A percentile compares a stretch with the other conserved stretches of the same genome.
Evolutionary conservation across 2,329 filamentous ascomycete species (phyloP).

Genomic region (Boeremia lycopersici): DNA sequence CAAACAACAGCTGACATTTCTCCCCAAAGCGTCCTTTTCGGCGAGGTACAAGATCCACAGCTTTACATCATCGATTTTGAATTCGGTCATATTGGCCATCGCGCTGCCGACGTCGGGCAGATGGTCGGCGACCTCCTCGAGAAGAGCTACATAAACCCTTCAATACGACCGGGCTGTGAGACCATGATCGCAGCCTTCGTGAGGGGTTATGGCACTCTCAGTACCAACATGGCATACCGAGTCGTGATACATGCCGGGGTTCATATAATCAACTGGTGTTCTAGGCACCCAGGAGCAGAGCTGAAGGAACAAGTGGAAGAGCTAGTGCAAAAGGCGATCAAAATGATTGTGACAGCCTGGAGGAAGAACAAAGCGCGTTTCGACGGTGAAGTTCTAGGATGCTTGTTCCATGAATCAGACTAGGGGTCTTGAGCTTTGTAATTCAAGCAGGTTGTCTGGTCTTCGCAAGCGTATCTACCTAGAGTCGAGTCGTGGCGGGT

Average conservation of each 20-base stretch:
- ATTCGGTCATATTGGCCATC: neutral
- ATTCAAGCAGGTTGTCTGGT: no score
- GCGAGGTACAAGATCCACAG: neutral
- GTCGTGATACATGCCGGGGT: neutral
- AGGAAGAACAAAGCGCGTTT: neutral
- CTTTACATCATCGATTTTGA: slow-evolving; percentile 6
- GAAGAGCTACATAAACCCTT: neutral
- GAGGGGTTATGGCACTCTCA: neutral
- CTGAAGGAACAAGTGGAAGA: neutral
- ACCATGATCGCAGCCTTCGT: neutral
- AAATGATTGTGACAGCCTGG: neutral
- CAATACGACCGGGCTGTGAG: neutral
- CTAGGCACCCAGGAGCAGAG: neutral
- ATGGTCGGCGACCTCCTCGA: slow-evolving; percentile 4
- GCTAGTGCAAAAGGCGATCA: neutral
- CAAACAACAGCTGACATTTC: neutral
- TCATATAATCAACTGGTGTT: slow-evolving; percentile 1
- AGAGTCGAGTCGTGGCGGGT: no score
- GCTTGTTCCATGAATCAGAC: neutral
- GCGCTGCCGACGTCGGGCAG: neutral
- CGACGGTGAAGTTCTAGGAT: neutral
- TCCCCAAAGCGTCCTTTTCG: neutral
- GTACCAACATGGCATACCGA: neutral
- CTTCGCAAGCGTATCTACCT: neutral
- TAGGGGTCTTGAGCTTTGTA: no score